Evolutionary conservation across 257 asterid species (phyloP).

Genomic region (Catharanthus roseus): DNA sequence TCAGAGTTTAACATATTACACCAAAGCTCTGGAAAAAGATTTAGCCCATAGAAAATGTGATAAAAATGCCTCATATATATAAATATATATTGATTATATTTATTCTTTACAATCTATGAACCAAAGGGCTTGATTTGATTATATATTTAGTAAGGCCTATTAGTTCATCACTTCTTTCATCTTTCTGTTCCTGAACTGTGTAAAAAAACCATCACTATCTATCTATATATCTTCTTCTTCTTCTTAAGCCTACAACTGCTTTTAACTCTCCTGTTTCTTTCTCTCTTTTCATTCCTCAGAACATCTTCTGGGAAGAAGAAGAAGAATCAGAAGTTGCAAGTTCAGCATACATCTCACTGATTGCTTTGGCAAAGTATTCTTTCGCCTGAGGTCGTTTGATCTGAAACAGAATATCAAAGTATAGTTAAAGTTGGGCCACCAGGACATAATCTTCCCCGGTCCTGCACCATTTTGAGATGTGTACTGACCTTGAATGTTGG

Average conservation of each 20-base stretch:
- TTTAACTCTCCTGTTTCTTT: too few species aligned
- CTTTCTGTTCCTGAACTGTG: background rate
- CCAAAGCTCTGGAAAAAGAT: too few species aligned
- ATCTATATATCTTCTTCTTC: too few species aligned
- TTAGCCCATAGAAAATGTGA: too few species aligned
- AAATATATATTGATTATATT: too few species aligned
- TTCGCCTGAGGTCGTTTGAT: conserved; percentile 72
- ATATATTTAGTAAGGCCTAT: background rate
- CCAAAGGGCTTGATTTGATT: background rate
- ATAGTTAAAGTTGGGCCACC: background rate
- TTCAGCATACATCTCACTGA: conserved; percentile 52
- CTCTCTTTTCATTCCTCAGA: too few species aligned
- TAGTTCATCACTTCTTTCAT: background rate
- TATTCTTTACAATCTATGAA: background rate
- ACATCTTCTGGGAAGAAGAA: conserved; percentile 32
- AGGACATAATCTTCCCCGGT: background rate
- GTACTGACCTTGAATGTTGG: conserved; percentile 65
- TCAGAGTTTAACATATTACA: too few species aligned
- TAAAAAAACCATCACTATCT: background rate
- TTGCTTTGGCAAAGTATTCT: conserved; percentile 55
- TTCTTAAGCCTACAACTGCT: too few species aligned
- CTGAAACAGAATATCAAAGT: conserved; percentile 29
- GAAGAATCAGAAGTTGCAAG: conserved; percentile 41
- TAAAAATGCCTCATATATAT: too few species aligned
- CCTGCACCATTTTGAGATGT: background rate